Conservation (phyloP, 1,139 yeast species). For the Scheffersomyces lignicola region DNA sequence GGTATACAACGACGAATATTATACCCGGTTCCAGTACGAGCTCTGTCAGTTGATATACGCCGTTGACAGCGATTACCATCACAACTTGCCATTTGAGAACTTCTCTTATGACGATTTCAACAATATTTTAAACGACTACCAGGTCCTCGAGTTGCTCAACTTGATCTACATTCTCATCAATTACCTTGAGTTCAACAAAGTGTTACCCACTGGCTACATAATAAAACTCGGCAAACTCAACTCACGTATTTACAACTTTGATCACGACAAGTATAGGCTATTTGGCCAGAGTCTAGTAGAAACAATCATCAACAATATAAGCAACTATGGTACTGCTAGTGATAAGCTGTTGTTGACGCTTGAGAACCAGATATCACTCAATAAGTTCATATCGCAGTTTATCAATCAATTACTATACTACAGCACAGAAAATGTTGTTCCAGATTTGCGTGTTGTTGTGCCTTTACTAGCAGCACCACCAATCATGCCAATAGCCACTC, state of each 20-base stretch:
- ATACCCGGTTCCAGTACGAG: slow-evolving; percentile 3
- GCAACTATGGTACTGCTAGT: slow-evolving; percentile 2
- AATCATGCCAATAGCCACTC: slow-evolving; percentile 3
- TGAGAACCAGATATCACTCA: slow-evolving; percentile 15
- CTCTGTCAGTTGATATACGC: not conserved
- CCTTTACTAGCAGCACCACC: slow-evolving; percentile 5
- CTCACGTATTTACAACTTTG: slow-evolving; percentile 21
- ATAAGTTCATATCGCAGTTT: slow-evolving; percentile 17
- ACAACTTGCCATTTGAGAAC: not conserved
- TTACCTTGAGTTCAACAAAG: slow-evolving; percentile 16
- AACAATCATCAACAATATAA: slow-evolving; percentile 15
- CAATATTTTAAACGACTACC: slow-evolving; percentile 16
- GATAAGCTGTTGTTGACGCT: not conserved
- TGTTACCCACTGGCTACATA: slow-evolving; percentile 13
- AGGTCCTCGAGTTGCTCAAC: slow-evolving; percentile 18
- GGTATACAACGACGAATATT: slow-evolving; percentile 1
- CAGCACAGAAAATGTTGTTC: slow-evolving; percentile 10
- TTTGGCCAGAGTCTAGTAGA: slow-evolving; percentile 23
- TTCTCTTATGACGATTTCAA: slow-evolving; percentile 9
- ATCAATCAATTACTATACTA: slow-evolving; percentile 16
- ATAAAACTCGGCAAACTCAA: slow-evolving; percentile 17
- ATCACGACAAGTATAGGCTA: slow-evolving; percentile 13
- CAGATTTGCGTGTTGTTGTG: no score
- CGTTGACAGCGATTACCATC: not conserved
- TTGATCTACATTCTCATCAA: slow-evolving; percentile 18